Conservation (phyloP, 129 eudicot species). For the Calendula officinalis region DNA sequence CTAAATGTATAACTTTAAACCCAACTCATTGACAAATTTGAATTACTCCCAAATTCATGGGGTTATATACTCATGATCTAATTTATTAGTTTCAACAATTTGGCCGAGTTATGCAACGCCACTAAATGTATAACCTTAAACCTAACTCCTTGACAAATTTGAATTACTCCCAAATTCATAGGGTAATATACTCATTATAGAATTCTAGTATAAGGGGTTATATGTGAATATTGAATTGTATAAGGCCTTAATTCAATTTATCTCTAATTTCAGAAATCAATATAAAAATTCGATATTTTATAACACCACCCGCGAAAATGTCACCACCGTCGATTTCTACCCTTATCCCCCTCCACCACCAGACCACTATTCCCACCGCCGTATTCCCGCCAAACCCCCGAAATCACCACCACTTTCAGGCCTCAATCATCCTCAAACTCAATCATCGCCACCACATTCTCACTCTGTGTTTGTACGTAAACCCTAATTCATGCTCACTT, state of each 20-base stretch:
- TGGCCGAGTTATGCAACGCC: no score
- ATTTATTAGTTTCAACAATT: no score
- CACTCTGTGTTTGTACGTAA: conserved; percentile 70
- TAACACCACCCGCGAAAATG: conserved; percentile 37
- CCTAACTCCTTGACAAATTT: no score
- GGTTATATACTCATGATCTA: no score
- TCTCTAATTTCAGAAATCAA: not conserved
- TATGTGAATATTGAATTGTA: not conserved
- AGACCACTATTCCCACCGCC: conserved; percentile 14
- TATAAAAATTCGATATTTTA: not conserved
- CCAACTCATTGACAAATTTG: no score
- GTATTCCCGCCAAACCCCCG: conserved; percentile 33
- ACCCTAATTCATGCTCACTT: not conserved
- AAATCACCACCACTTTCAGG: conserved; percentile 23
- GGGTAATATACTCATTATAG: no score
- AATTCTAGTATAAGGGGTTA: not conserved
- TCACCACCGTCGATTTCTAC: conserved; percentile 35
- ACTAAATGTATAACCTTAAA: no score
- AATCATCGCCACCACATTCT: conserved; percentile 41
- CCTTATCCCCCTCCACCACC: conserved; percentile 35
- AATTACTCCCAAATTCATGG: no score
- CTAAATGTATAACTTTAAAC: no score
- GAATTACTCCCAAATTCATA: no score
- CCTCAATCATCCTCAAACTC: conserved; percentile 2
- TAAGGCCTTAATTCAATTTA: not conserved